Base-by-base conservation (phyloP, 1,139 yeast genomes). In the Scheffersomyces quercinus region DNA sequence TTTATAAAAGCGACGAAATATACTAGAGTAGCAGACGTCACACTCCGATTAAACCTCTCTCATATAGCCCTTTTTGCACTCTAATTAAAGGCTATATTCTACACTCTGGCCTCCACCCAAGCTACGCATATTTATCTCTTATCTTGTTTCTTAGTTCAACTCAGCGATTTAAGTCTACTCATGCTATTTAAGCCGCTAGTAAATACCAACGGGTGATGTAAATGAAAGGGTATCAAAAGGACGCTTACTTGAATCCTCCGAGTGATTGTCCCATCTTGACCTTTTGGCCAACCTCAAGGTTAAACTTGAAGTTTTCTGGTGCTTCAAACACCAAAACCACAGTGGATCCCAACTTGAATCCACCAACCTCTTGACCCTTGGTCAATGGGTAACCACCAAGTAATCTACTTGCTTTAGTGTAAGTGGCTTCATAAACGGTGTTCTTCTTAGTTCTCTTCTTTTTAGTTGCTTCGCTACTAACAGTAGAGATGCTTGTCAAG, bases 281-380 rank as follows among this genome's bases (percentile, higher is more conserved):
- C 52, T 75, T 79, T 52, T 89, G 85, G 15, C 96, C 96, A 12
- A 79, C 75, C 44, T 78, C 70, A 42, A 91, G 77, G 37, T 78
- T 68, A 60, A 91, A 95, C 59, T 80, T 68, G 66, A 91, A 95
- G 50, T 72, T 72, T 43, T 75, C 76, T 31, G 99, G 99, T 1
- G 98, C 99, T 66, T 95, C 99, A 68, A 95, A 95, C 29, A 95
- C 95, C 49, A 95, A 75, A 13, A 95, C 99, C 28, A 95, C 95
- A 0, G 99, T 95, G 32, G 96, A 85, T 0, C 99, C 99, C 43
- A 95, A 75, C 70, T 88, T 88, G 67, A 95, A 95, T 0, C 99
- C 99, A 37, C 99, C 99, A 77, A 95, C 87, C 66, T 95, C 97
- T 60, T 89, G 89, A 35, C 99, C 99, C 65, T 88, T 90, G 24